Evolutionary conservation across 345 rosid genomes (phyloP).

Genomic region (Stellera chamaejasme): DNA sequence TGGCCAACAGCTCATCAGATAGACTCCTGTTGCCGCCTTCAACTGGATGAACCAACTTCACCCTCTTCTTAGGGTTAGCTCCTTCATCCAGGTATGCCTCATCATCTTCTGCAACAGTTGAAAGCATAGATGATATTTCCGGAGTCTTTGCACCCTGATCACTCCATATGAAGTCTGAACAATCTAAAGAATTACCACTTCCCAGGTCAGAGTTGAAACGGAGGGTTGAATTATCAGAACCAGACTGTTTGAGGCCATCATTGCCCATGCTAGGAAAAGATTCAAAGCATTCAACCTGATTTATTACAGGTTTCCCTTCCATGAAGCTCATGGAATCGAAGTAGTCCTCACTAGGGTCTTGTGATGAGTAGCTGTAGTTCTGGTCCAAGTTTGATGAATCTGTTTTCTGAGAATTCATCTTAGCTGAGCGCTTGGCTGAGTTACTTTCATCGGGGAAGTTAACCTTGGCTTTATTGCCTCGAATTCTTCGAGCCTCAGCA

Average conservation of each 20-base stretch:
- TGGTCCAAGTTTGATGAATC: constrained; percentile 28
- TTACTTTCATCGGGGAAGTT: constrained; percentile 57
- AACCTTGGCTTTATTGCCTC: constrained; percentile 70
- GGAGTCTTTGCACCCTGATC: constrained; percentile 71
- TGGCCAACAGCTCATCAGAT: constrained; percentile 64
- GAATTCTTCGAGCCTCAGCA: constrained; percentile 67
- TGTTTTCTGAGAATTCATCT: constrained; percentile 34
- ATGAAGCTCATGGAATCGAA: constrained; percentile 32
- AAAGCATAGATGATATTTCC: constrained; percentile 60
- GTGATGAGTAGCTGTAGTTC: constrained; percentile 22
- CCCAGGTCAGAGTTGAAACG: constrained; percentile 80
- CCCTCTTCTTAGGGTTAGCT: constrained; percentile 56
- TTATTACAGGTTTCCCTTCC: constrained; percentile 61
- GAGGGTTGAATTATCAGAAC: constrained; percentile 27
- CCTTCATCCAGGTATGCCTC: constrained; percentile 44
- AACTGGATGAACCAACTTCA: constrained; percentile 27
- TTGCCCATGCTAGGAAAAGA: constrained; percentile 22
- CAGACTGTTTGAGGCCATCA: constrained; percentile 23
- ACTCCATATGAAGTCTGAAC: constrained; percentile 77
- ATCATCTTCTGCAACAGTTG: constrained; percentile 34
- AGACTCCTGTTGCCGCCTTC: constrained; percentile 26
- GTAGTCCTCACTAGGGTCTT: constrained; percentile 34
- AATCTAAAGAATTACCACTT: constrained; percentile 58
- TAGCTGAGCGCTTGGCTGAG: constrained; percentile 33
- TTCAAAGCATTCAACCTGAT: constrained; percentile 36